Conservation (phyloP, 2,329 filamentous ascomycete genomes). For the Penicillium sp. region DNA sequence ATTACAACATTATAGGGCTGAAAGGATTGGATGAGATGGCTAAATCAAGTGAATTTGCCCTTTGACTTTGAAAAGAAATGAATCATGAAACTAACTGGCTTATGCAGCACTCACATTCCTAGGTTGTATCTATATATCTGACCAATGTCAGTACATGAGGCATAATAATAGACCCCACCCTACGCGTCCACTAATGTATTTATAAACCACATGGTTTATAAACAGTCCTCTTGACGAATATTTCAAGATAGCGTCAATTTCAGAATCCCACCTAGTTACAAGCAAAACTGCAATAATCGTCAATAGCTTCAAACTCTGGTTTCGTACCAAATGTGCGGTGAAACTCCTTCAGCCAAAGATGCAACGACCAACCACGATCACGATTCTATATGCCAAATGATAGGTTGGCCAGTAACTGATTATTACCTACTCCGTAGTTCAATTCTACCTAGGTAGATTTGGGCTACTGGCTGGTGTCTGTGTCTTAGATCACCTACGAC, state of each 20-base stretch:
- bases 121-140: neutral
- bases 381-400: neutral
- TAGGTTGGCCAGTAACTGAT: neutral
- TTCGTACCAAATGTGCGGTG: neutral
- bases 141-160: neutral
- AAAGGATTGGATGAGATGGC: neutral
- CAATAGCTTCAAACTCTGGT: neutral
- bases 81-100: neutral
- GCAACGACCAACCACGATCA: neutral
- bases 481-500: neutral
- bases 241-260: neutral
- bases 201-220: neutral
- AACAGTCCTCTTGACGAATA: neutral
- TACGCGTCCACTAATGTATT: neutral
- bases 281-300: neutral
- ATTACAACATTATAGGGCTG: neutral
- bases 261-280: neutral
- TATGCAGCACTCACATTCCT: neutral
- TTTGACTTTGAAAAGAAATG: neutral
- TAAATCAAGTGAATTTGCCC: neutral
- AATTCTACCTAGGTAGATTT: neutral
- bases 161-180: neutral
- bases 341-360: neutral
- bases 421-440: neutral
- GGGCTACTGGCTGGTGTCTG: neutral